Conservation (phyloP, 306 rosid species). For the Ormosia semicastrata region DNA sequence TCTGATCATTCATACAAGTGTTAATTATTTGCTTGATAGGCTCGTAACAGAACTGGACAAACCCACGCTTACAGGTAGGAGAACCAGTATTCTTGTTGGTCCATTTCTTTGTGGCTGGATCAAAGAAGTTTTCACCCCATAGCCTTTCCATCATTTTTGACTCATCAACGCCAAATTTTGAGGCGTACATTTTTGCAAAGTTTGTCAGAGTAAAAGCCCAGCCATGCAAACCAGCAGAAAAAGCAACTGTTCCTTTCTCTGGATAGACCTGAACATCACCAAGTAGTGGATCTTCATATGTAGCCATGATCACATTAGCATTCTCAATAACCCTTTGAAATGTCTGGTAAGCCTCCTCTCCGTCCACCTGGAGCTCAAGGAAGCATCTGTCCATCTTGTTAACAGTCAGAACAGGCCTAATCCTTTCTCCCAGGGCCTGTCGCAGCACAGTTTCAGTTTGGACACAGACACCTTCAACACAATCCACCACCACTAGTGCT, state of each 20-base stretch:
- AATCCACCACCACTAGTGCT: constrained; percentile 90
- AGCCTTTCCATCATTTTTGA: constrained; percentile 65
- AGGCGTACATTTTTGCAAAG: constrained; percentile 93
- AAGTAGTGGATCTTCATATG: constrained; percentile 86
- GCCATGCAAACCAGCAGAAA: constrained; percentile 96
- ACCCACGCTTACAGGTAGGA: constrained; percentile 58
- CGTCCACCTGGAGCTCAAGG: constrained; percentile 95
- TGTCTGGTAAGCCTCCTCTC: constrained; percentile 89
- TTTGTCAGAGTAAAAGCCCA: constrained; percentile 93
- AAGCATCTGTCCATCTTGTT: constrained; percentile 98
- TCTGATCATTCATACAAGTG: constrained; percentile 90
- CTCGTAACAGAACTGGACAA: constrained; percentile 91
- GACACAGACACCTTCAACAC: constrained; percentile 91
- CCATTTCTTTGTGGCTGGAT: constrained; percentile 67
- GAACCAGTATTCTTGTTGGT: constrained; percentile 52
- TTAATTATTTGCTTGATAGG: constrained; percentile 84
- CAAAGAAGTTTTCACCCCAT: constrained; percentile 68
- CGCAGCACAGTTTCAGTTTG: constrained; percentile 91
- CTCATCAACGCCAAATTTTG: constrained; percentile 90
- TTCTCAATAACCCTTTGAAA: constrained; percentile 88
- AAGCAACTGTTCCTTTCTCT: constrained; percentile 93
- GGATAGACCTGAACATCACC: constrained; percentile 90
- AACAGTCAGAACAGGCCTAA: constrained; percentile 80
- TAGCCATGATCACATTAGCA: constrained; percentile 96
- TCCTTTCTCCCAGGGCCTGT: constrained; percentile 93